A percentile compares a stretch with the other conserved stretches of the same genome.
These are phyloP conservation scores for Candida maris DNA, from an alignment of 805 yeast species.

Conservation along the genomic window DNA sequence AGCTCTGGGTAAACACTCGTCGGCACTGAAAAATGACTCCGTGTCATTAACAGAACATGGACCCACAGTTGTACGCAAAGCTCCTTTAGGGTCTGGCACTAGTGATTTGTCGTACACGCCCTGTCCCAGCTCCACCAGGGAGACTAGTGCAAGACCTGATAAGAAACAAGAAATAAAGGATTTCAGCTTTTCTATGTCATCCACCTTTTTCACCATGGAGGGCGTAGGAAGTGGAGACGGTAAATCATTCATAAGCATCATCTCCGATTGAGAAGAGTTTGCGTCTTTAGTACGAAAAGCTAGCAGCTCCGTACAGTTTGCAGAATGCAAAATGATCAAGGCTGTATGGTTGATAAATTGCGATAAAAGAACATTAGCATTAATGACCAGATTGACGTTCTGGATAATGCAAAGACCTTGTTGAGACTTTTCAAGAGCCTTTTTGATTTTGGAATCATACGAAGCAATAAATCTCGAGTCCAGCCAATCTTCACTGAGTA, in stretches of 20 bases:
- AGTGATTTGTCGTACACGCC: conserved; percentile 29
- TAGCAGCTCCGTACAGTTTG: conserved; percentile 32
- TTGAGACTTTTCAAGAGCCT: conserved; percentile 17
- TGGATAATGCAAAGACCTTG: conserved; percentile 16
- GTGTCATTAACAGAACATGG: conserved; percentile 18
- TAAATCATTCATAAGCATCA: conserved; percentile 25
- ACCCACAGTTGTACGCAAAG: conserved; percentile 20
- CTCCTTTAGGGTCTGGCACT: conserved; percentile 10
- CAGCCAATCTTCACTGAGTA: conserved; percentile 25
- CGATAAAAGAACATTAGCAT: conserved; percentile 33
- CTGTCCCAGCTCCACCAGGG: conserved; percentile 37
- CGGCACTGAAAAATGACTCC: conserved; percentile 15
- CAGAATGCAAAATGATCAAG: conserved; percentile 24
- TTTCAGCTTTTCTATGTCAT: conserved; percentile 25
- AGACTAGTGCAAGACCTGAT: conserved; percentile 31
- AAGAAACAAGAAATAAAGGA: conserved; percentile 31
- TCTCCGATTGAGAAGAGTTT: conserved; percentile 13
- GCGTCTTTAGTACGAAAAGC: conserved; percentile 33
- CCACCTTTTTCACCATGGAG: conserved; percentile 17
- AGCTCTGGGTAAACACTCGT: conserved; percentile 13
- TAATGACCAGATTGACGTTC: conserved; percentile 29
- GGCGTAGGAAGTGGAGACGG: conserved; percentile 16
- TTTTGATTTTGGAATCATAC: conserved; percentile 24
- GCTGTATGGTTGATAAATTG: conserved; percentile 30
- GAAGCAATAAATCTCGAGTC: conserved; percentile 22